Evolutionary conservation across 495 filamentous ascomycete species (phyloP).

Genomic region (Hypoxylon cercidicola): DNA sequence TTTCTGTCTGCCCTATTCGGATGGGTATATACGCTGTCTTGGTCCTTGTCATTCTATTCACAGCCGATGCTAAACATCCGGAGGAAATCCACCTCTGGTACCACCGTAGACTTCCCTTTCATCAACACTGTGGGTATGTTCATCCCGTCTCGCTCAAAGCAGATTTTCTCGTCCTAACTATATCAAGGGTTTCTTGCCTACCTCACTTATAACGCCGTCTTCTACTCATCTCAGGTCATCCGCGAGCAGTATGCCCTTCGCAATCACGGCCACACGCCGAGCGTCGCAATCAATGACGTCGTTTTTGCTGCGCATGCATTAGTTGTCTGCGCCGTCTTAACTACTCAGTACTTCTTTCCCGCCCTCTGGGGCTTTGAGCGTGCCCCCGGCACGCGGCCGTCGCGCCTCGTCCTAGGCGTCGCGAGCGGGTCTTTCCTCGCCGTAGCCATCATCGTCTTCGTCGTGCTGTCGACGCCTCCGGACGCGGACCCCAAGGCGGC

Average conservation of each 20-base stretch:
- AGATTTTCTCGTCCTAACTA: conserved; percentile 36
- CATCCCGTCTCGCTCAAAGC: conserved; percentile 41
- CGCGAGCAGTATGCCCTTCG: conserved; percentile 85
- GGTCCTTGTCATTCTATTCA: conserved; percentile 93
- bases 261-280: conserved; percentile 75
- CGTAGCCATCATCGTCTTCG: conserved; percentile 63
- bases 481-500: conserved; percentile 54
- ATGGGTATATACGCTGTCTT: conserved; percentile 73
- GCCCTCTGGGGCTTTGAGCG: conserved; percentile 79
- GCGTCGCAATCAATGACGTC: conserved; percentile 90
- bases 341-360: conserved; percentile 78
- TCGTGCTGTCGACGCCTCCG: conserved; percentile 65
- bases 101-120: conserved; percentile 85
- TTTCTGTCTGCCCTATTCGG: conserved; percentile 65
- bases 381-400: conserved; percentile 61
- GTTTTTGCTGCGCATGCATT: conserved; percentile 84
- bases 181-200: conserved; percentile 78
- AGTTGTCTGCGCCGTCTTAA: conserved; percentile 70
- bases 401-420: conserved; percentile 71
- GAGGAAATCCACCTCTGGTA: conserved; percentile 79
- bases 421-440: conserved; percentile 71
- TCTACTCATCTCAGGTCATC: conserved; percentile 82
- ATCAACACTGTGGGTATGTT: conserved; percentile 78
- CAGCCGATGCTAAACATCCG: conserved; percentile 81
- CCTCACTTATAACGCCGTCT: conserved; percentile 72